Base-by-base conservation (phyloP, 495 filamentous ascomycete species). In the Viridothelium virens region DNA sequence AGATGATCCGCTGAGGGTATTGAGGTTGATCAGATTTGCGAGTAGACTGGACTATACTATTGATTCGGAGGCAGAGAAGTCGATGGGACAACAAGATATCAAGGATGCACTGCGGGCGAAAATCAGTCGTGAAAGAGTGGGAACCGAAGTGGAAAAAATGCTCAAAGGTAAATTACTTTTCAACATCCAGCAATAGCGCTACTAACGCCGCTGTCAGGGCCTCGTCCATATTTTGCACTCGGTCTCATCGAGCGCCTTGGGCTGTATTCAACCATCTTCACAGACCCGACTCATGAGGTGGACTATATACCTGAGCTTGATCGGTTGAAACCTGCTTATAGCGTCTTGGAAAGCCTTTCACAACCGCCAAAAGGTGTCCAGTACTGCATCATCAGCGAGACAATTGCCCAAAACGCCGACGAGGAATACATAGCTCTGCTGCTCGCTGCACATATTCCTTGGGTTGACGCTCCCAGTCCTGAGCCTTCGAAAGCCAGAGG, bases 1-100 rank as follows among this genome's bases (percentile, higher is more conserved):
- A 74, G 94, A 99, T 72, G 94, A 99, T 72, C 94, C 94, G 10
- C 77, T 99, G 37, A 84, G 94, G 2, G 87, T 97, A n/a, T 80
- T 99, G 65, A 82, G 94, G 69, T 77, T 96, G 56, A 87, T 99
- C 41, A 83, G 94, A 62, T 97, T 99, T 77, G 90, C 93, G 2
- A 95, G 89, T 69, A 80, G 92, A 38, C 79, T 97, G 48, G 85
- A 82, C 44, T 99, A 95, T 71, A 73, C 72, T 11, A 95, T 97
- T 63, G 89, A 91, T 65, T 68, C 74, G 0, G 80, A 84, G 59
- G 86, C 87, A 0, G 83, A 89, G 73, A 63, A 74, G 39, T 87
- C 87, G 2, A 99, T 99, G 95, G 82, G 79, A 38, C 81, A 95
- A 68, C 71, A 74, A 9, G 81, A 82, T 14, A 95, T 98, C 65